phyloP scores from a whole-genome alignment of 2,329 filamentous ascomycete species.

The Hymenoscyphus repandus region DNA sequence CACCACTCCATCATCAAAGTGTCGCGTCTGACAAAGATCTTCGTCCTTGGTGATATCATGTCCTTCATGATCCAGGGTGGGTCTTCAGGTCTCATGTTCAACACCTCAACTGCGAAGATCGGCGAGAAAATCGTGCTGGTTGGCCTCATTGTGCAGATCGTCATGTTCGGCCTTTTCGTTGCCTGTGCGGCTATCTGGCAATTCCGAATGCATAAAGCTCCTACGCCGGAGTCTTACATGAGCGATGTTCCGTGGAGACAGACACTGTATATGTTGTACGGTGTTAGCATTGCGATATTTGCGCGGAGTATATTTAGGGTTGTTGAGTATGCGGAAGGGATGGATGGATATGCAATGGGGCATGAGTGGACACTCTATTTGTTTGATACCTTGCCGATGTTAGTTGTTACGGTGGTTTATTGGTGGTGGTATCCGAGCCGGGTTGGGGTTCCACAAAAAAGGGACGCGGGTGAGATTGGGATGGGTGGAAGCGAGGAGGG shows the following conservation, averaged over 20 bases:
- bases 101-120: conserved; percentile 19
- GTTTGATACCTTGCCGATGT: conserved; percentile 37
- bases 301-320: conserved; percentile 42
- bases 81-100: conserved; percentile 29
- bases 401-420: background rate
- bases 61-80: conserved; percentile 45
- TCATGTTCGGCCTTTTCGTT: conserved; percentile 52
- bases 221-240: conserved; percentile 4
- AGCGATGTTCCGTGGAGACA: conserved; percentile 26
- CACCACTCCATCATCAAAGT: conserved; percentile 34
- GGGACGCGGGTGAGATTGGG: too few relatives aligned
- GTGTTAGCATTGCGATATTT: conserved; percentile 38
- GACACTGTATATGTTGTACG: conserved; percentile 38
- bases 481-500: too few relatives aligned
- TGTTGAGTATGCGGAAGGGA: conserved; percentile 41
- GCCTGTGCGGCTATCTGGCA: conserved; percentile 34
- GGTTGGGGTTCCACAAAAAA: too few relatives aligned
- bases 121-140: conserved; percentile 47
- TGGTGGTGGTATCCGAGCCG: too few relatives aligned
- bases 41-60: conserved; percentile 41
- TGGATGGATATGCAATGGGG: conserved; percentile 37
- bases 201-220: background rate
- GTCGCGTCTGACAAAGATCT: conserved; percentile 33
- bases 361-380: conserved; percentile 36
- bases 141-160: conserved; percentile 51